phyloP scores from a whole-genome alignment of 805 yeast species.

The Saccharomyces paradoxus region DNA sequence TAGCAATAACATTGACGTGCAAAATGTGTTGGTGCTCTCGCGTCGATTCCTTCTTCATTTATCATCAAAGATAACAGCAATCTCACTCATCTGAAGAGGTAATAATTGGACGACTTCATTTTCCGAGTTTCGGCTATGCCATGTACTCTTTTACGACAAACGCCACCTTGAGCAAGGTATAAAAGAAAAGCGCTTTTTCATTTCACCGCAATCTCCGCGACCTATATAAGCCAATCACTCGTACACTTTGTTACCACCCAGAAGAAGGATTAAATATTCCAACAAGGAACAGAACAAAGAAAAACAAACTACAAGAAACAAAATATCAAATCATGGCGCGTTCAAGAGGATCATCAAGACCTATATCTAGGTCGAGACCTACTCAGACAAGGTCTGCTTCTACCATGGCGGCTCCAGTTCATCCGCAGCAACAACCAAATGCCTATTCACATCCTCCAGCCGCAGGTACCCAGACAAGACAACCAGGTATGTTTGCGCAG shows the following conservation, averaged over 20 bases:
- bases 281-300: background rate
- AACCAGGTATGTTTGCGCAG: constrained; percentile 88
- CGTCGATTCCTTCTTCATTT: background rate
- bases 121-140: background rate
- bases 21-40: background rate
- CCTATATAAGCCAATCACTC: background rate
- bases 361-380: constrained; percentile 40
- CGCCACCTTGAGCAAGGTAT: background rate
- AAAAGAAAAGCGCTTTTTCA: background rate
- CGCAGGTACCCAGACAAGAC: constrained; percentile 41
- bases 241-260: background rate
- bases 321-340: constrained; percentile 34
- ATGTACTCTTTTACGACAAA: background rate
- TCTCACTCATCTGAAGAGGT: background rate
- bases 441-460: constrained; percentile 47
- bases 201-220: background rate
- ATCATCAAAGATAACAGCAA: background rate
- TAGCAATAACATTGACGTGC: no score
- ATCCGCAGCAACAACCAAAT: constrained; percentile 31
- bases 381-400: constrained; percentile 65
- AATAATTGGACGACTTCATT: background rate
- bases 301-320: background rate
- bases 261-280: background rate
- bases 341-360: constrained; percentile 24
- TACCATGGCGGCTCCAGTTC: constrained; percentile 55